A percentile compares a stretch with the other conserved stretches of the same genome.
phyloP scores from a whole-genome alignment of 108 stramenopile genomes.

The Aureococcus anophagefferens region DNA sequence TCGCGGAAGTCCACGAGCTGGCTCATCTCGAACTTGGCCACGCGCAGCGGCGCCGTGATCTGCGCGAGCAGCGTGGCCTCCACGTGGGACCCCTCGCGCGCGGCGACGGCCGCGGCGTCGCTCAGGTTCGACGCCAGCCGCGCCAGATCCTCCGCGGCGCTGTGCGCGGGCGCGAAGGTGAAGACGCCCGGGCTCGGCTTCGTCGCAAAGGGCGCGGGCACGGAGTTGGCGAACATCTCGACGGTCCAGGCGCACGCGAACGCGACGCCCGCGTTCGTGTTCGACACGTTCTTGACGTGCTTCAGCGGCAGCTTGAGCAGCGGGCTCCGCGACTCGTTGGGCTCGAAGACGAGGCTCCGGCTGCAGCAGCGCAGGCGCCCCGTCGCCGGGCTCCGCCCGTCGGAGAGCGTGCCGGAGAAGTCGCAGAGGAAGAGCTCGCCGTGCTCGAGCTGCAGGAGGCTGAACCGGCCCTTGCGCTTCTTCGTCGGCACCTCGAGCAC shows the following conservation, averaged over 20 bases:
- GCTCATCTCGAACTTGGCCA: constrained; percentile 26
- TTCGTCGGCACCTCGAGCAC: background rate
- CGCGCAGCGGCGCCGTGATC: constrained; percentile 20
- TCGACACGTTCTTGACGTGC: background rate
- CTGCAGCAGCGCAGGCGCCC: constrained; percentile 44
- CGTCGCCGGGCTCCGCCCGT: too few species aligned
- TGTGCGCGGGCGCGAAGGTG: constrained; percentile 32
- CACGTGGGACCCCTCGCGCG: constrained; percentile 1
- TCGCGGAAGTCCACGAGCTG: constrained; percentile 44
- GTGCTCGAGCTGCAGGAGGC: constrained; percentile 40
- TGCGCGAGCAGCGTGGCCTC: constrained; percentile 26
- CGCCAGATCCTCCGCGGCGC: constrained; percentile 16
- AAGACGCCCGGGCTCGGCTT: constrained; percentile 11
- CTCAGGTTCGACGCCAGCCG: constrained; percentile 11
- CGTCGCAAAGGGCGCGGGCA: constrained; percentile 5
- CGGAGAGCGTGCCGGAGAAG: constrained; percentile 1
- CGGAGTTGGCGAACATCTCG: constrained; percentile 22
- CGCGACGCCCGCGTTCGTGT: constrained; percentile 1
- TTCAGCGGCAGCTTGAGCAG: constrained; percentile 34
- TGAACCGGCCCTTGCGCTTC: constrained; percentile 27
- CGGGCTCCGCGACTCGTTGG: constrained; percentile 25
- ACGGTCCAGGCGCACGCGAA: constrained; percentile 3
- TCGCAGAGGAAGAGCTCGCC: constrained; percentile 37
- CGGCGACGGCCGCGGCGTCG: constrained; percentile 18
- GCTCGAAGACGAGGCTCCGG: constrained; percentile 42